A percentile compares a stretch with the other conserved stretches of the same genome.
These are phyloP conservation scores for Ceratocystis variospora DNA, from an alignment of 2,329 filamentous ascomycete genomes.

Conservation along the genomic window DNA sequence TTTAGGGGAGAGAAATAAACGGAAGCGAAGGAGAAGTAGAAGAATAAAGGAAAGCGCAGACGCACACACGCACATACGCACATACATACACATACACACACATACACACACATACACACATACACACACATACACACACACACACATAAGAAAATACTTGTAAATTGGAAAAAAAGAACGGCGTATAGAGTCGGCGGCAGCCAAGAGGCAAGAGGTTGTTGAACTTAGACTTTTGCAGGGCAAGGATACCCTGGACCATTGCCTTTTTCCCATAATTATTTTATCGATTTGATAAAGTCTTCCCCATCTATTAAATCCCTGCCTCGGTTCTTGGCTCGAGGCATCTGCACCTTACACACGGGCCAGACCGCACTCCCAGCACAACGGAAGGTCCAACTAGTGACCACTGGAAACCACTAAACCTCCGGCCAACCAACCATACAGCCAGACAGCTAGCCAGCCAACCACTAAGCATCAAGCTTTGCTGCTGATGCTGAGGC, in stretches of 20 bases:
- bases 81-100: neutral
- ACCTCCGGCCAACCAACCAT: too few species aligned
- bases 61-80: neutral
- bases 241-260: neutral
- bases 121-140: neutral
- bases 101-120: neutral
- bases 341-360: neutral
- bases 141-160: neutral
- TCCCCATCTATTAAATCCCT: constrained; percentile 1
- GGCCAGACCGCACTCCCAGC: constrained; percentile 7
- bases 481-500: neutral
- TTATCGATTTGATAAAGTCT: neutral
- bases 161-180: neutral
- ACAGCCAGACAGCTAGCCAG: neutral
- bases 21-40: too few species aligned
- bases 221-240: neutral
- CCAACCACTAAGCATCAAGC: neutral
- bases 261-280: neutral
- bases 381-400: neutral
- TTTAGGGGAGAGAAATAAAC: too few species aligned
- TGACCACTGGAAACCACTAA: neutral
- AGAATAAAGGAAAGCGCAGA: neutral
- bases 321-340: neutral
- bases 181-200: neutral
- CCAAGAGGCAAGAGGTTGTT: neutral